A percentile compares a stretch with the other conserved stretches of the same genome.
phyloP scores from a whole-genome alignment of 371 early-diverging fungal species.

The Mortierella polycephala region DNA sequence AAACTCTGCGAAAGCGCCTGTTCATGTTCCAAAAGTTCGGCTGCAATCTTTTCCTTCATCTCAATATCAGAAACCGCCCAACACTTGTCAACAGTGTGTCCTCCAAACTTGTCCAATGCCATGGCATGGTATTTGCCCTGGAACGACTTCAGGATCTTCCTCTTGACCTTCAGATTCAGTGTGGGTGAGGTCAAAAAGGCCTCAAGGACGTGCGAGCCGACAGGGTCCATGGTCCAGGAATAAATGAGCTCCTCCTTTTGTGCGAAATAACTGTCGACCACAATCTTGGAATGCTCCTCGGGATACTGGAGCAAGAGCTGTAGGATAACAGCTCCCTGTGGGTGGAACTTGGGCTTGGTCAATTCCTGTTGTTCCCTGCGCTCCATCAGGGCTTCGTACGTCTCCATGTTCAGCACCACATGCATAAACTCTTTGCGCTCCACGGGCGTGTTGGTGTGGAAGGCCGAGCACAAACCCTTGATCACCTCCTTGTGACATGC shows the following conservation, averaged over 20 bases:
- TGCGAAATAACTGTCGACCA: conserved; percentile 73
- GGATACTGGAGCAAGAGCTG: conserved; percentile 77
- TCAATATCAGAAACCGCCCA: conserved; percentile 84
- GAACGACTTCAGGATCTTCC: conserved; percentile 71
- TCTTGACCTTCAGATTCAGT: conserved; percentile 69
- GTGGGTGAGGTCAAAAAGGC: conserved; percentile 68
- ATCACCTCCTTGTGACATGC: conserved; percentile 69
- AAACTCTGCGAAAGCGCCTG: conserved; percentile 68
- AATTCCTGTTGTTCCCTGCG: conserved; percentile 26
- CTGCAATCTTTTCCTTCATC: conserved; percentile 78
- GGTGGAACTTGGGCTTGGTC: conserved; percentile 62
- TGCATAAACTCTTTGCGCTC: conserved; percentile 69
- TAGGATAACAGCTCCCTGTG: conserved; percentile 80
- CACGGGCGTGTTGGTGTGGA: conserved; percentile 61
- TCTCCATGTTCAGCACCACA: conserved; percentile 71
- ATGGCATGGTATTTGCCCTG: conserved; percentile 66
- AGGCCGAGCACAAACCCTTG: conserved; percentile 63
- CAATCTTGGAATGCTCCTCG: conserved; percentile 66
- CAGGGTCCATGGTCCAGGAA: conserved; percentile 74
- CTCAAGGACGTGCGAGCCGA: conserved; percentile 81
- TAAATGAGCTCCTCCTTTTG: conserved; percentile 61
- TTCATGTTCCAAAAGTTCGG: conserved; percentile 70
- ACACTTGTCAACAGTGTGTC: conserved; percentile 81
- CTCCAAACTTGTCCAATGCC: conserved; percentile 81
- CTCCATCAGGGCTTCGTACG: conserved; percentile 54